phyloP scores from a whole-genome alignment of 2,329 filamentous ascomycete genomes.

The Stagonosporopsis chrysanthemi region DNA sequence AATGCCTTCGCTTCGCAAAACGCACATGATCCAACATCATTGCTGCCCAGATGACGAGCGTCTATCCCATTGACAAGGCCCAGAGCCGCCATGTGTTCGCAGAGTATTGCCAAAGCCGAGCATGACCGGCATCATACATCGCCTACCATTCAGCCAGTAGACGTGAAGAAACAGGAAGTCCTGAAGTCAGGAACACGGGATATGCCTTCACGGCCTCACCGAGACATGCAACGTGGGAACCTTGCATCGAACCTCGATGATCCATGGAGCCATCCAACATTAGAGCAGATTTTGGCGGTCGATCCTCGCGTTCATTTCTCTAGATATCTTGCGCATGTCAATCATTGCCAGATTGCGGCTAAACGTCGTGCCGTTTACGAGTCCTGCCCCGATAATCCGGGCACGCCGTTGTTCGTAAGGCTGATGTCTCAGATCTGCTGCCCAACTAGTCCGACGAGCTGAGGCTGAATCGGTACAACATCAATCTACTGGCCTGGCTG shows the following conservation, averaged over 20 bases:
- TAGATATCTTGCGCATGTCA: not conserved
- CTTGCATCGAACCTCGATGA: constrained; percentile 1
- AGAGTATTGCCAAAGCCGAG: not conserved
- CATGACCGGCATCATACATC: not conserved
- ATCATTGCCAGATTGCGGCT: constrained; percentile 14
- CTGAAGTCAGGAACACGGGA: not conserved
- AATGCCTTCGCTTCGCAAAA: not conserved
- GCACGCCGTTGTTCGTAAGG: constrained; percentile 18
- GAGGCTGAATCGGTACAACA: constrained; percentile 4
- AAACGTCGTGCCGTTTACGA: constrained; percentile 10
- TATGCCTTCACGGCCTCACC: constrained; percentile 17
- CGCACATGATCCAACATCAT: not conserved
- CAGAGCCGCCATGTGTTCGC: not conserved
- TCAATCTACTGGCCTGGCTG: constrained; percentile 1
- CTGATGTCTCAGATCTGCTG: constrained; percentile 19
- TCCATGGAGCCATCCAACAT: constrained; percentile 2
- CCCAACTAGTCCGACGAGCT: constrained; percentile 15
- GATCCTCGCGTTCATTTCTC: constrained; percentile 6
- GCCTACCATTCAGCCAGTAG: not conserved
- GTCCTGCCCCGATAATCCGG: constrained; percentile 8
- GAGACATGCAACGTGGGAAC: constrained; percentile 5
- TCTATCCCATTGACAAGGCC: not conserved
- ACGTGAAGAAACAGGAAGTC: not conserved
- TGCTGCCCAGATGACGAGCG: not conserved
- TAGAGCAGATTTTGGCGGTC: constrained; percentile 10